Conservation (phyloP, 2,329 filamentous ascomycete species). For the Aspergillus jensenii region DNA sequence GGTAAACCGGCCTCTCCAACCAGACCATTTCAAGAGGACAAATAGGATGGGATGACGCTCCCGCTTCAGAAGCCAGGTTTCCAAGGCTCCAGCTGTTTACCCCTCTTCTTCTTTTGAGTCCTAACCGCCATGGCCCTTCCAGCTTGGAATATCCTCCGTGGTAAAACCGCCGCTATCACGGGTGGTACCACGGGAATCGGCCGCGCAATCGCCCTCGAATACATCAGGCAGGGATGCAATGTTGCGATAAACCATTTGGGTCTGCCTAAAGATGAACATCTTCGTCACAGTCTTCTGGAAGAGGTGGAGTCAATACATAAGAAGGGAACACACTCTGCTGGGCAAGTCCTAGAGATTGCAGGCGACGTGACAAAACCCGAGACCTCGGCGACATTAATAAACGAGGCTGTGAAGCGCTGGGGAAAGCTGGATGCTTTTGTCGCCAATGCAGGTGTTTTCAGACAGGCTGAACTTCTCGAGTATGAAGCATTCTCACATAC, state of each 20-base stretch:
- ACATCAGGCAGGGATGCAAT: slow-evolving; percentile 72
- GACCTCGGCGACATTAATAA: slow-evolving; percentile 68
- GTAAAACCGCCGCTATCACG: slow-evolving; percentile 82
- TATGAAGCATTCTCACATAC: slow-evolving; percentile 27
- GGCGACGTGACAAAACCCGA: slow-evolving; percentile 77
- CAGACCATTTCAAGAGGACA: too few relatives aligned
- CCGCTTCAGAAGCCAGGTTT: too few relatives aligned
- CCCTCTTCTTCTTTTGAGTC: too few relatives aligned
- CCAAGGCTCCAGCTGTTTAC: too few relatives aligned
- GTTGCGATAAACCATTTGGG: slow-evolving; percentile 81
- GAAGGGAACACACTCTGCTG: slow-evolving; percentile 20
- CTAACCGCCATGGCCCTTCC: slow-evolving; percentile 16
- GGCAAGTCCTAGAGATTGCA: slow-evolving; percentile 61
- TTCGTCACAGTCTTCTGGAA: slow-evolving; percentile 5
- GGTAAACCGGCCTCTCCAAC: background rate
- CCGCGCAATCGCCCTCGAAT: slow-evolving; percentile 75
- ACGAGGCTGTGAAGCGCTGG: slow-evolving; percentile 57
- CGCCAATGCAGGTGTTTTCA: slow-evolving; percentile 84
- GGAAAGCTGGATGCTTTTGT: slow-evolving; percentile 73
- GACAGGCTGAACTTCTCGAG: slow-evolving; percentile 83
- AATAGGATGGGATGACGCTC: background rate
- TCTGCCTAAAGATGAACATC: slow-evolving; percentile 28
- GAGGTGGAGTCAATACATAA: slow-evolving; percentile 13
- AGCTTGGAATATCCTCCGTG: slow-evolving; percentile 55
- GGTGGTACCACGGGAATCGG: slow-evolving; percentile 86